A percentile compares a stretch with the other conserved stretches of the same genome.
Conservation (phyloP, 768 basidiomycete genomes). For the Sporobolomyces phaffii region DNA sequence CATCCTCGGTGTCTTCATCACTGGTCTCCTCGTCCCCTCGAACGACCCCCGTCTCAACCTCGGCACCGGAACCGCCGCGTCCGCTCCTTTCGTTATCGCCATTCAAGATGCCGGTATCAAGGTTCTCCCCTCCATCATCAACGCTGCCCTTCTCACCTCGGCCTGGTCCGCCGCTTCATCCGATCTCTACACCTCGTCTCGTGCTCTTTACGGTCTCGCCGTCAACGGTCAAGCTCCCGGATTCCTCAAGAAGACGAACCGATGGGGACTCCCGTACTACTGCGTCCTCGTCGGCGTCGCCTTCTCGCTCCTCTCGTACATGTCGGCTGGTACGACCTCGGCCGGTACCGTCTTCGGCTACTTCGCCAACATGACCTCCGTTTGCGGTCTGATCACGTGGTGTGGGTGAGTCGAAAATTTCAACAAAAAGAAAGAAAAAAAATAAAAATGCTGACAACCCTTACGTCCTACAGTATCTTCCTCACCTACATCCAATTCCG, state of each 20-base stretch:
- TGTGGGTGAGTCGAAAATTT: neutral
- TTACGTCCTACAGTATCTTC: conserved; percentile 2
- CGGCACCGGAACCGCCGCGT: conserved; percentile 27
- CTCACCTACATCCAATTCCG: conserved; percentile 19
- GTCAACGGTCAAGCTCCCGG: conserved; percentile 46
- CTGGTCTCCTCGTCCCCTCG: conserved; percentile 46
- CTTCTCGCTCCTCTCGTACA: conserved; percentile 44
- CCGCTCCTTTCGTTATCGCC: conserved; percentile 34
- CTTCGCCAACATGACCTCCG: conserved; percentile 45
- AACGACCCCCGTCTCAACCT: conserved; percentile 41
- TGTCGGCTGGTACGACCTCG: conserved; percentile 23
- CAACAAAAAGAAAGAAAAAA: no score
- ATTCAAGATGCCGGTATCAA: conserved; percentile 48
- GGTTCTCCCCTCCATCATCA: conserved; percentile 49
- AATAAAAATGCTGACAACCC: no score
- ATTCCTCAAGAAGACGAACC: conserved; percentile 46
- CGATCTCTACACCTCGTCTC: conserved; percentile 47
- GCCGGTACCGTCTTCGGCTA: conserved; percentile 47
- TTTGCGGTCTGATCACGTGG: conserved; percentile 35
- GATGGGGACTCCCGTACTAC: conserved; percentile 46
- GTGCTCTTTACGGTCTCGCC: conserved; percentile 46
- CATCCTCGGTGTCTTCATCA: conserved; percentile 48
- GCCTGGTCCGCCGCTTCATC: conserved; percentile 47
- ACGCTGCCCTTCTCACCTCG: conserved; percentile 48
- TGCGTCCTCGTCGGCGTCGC: conserved; percentile 44